Evolutionary conservation across 1,284 basidiomycete genomes (phyloP).

Genomic region (Puccinia polysora): DNA sequence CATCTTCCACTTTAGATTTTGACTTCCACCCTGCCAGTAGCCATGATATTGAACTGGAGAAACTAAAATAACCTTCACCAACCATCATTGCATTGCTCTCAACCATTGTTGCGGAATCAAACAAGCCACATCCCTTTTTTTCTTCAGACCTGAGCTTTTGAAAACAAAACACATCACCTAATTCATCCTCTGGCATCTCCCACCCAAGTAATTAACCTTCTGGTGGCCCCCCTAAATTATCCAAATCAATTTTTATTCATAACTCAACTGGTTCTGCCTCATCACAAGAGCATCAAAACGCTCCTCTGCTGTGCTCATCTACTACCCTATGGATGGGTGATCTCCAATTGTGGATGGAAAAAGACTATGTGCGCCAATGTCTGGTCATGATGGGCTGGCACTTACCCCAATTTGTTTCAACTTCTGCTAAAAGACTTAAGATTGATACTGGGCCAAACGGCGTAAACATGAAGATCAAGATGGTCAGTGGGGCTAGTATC

Average conservation of each 20-base stretch:
- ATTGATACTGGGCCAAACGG: slow-evolving; percentile 58
- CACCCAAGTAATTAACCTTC: not conserved
- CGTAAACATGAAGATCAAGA: no score
- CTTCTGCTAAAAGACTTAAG: slow-evolving; percentile 62
- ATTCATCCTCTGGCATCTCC: not conserved
- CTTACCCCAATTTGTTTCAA: not conserved
- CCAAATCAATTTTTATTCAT: no score
- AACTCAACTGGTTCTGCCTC: no score
- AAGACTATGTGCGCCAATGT: slow-evolving; percentile 76
- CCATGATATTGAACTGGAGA: no score
- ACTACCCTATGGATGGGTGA: slow-evolving; percentile 70
- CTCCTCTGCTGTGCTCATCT: not conserved
- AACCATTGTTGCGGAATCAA: not conserved
- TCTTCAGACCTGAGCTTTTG: not conserved
- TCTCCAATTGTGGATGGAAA: slow-evolving; percentile 84
- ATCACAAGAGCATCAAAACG: not conserved
- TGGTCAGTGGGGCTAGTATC: slow-evolving; percentile 60
- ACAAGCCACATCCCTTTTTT: no score
- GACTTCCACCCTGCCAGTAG: no score
- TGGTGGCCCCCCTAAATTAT: no score
- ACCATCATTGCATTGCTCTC: not conserved
- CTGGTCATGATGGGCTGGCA: slow-evolving; percentile 47
- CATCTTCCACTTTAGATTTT: not conserved
- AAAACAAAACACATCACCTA: not conserved
- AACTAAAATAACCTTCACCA: not conserved